Percentiles rank a stretch among this genome's conserved stretches.
Evolutionary conservation across 2,329 filamentous ascomycete species (phyloP).

Genomic region (Chrysoporthe puriensis): DNA sequence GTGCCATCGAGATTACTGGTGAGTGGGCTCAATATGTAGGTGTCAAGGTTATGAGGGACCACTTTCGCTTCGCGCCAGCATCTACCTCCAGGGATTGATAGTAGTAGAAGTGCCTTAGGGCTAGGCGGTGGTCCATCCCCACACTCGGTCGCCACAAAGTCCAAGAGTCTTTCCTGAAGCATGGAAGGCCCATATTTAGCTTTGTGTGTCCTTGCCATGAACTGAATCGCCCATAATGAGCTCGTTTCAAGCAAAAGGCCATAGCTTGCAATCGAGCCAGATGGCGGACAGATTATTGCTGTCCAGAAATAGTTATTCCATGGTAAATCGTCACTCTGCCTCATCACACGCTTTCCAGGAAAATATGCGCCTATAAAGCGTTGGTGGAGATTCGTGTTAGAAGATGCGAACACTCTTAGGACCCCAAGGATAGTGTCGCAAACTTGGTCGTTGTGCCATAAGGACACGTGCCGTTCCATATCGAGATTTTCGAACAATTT

Average conservation of each 20-base stretch:
- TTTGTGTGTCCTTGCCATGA: not conserved
- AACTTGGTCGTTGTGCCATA: too few species aligned
- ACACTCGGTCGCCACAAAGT: not conserved
- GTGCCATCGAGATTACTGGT: not conserved
- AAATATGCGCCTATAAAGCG: not conserved
- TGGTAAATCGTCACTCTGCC: too few species aligned
- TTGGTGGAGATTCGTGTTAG: not conserved
- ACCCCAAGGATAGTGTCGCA: not conserved
- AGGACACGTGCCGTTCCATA: too few species aligned
- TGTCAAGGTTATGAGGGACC: not conserved
- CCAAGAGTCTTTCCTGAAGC: not conserved
- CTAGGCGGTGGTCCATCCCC: not conserved
- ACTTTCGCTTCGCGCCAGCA: not conserved
- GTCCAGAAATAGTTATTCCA: too few species aligned
- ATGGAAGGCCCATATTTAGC: not conserved
- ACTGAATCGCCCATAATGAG: not conserved
- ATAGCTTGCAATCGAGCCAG: too few species aligned
- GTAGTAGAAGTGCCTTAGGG: not conserved
- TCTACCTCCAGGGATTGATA: not conserved
- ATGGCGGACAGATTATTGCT: too few species aligned
- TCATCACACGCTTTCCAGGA: too few species aligned
- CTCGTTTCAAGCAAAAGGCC: not conserved
- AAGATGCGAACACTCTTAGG: not conserved
- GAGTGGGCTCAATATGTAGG: not conserved
- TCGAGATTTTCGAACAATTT: too few species aligned